Conservation (phyloP, 2,329 filamentous ascomycete species). For the Coniochaeta pulveracea region DNA sequence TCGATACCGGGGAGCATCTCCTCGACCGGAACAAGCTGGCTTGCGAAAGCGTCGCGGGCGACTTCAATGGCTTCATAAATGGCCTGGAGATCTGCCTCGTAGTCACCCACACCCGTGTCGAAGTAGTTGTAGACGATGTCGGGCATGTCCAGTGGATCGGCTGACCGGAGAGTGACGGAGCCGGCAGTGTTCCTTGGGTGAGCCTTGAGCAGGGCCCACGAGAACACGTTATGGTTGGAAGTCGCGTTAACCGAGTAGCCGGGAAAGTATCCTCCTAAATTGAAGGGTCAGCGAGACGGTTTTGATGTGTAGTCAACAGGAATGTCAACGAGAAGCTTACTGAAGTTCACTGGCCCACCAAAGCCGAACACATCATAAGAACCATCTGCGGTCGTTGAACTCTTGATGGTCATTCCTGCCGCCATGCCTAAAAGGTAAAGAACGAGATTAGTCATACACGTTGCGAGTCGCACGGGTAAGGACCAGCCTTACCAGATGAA, state of each 20-base stretch:
- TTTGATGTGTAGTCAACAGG: too few relatives aligned
- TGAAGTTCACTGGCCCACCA: constrained; percentile 25
- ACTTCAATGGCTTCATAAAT: constrained; percentile 39
- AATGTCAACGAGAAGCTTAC: too few relatives aligned
- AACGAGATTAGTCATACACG: too few relatives aligned
- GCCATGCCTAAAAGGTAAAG: too few relatives aligned
- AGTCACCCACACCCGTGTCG: constrained; percentile 25
- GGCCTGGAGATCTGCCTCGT: constrained; percentile 18
- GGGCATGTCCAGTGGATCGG: constrained; percentile 39
- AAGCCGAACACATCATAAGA: constrained; percentile 24
- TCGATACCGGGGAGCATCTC: constrained; percentile 1
- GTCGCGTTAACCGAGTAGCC: constrained; percentile 24
- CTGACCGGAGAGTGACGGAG: constrained; percentile 35
- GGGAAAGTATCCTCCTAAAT: constrained; percentile 23
- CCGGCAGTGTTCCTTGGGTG: constrained; percentile 26
- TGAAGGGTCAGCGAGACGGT: too few relatives aligned
- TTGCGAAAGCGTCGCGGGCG: constrained; percentile 29
- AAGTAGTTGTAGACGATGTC: constrained; percentile 38
- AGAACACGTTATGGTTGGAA: constrained; percentile 23
- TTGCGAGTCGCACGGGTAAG: too few relatives aligned
- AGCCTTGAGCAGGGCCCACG: constrained; percentile 22
- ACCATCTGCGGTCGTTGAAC: constrained; percentile 13
- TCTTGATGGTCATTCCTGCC: constrained; percentile 15
- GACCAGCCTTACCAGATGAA: too few relatives aligned
- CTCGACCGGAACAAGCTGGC: constrained; percentile 9